Evolutionary conservation across 345 rosid species (phyloP).

Genomic region (Eucalyptus marginata): DNA sequence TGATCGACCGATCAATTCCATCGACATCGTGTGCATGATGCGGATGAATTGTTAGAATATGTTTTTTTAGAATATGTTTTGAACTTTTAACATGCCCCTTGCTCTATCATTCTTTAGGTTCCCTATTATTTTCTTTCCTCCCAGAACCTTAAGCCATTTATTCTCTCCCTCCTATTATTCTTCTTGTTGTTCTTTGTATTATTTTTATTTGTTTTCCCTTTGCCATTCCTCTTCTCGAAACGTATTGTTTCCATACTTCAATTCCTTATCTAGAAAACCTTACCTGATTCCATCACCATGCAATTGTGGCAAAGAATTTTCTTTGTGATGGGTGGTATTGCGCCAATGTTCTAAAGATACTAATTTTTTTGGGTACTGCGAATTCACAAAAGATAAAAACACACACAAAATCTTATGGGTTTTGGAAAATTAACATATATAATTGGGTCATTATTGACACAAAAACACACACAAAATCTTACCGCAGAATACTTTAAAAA

Average conservation of each 20-base stretch:
- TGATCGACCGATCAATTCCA: background rate
- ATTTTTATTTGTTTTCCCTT: background rate
- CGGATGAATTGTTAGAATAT: background rate
- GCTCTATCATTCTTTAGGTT: background rate
- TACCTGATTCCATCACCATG: background rate
- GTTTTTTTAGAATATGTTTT: background rate
- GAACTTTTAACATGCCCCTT: background rate
- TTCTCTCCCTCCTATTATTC: background rate
- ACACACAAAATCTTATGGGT: background rate
- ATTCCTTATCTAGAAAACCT: background rate
- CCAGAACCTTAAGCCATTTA: background rate
- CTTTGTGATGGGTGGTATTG: conserved; percentile 1
- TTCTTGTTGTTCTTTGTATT: background rate
- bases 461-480: background rate
- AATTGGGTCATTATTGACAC: background rate
- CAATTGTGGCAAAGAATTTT: conserved; percentile 5
- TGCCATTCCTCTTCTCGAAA: background rate
- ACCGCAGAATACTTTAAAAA: background rate
- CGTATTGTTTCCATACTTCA: background rate
- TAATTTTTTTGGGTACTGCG: background rate
- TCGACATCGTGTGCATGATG: background rate
- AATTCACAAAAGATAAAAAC: background rate
- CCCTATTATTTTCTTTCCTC: background rate
- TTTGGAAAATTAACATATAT: background rate
- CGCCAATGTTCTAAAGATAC: background rate